Evolutionary conservation across 176 grass and related monocot genomes (phyloP), one percentile per base, ranked within the genome.

Genomic region (Chrysopogon serrulatus): DNA sequence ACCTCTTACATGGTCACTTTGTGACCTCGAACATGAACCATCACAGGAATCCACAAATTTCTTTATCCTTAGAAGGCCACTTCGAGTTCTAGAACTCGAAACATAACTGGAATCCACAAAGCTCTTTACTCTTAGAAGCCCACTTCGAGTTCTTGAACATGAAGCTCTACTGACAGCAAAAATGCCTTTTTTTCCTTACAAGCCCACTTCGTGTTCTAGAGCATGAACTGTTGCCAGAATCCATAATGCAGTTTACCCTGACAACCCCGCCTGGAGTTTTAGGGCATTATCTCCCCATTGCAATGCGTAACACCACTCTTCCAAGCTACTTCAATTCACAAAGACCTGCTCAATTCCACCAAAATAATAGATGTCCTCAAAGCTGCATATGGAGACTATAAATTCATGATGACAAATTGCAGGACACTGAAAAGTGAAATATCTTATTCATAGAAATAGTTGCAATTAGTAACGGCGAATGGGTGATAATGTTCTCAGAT

Each of bases 131-230:
- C 83, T 90, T 63, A 86, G 21, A 82, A 82, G 72, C 41, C 78
- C 83, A 86, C 72, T 90, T 86, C 83, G 75, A 78, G 65, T 84
- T 84, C 73, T 76, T 23, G 82, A 84, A 42, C 33, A 67, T 40
- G 43, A 39, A 66, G 2, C 4, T 10, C 31, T 49, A 66, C 35
- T 67, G 23, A 8, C 13, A 65, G 37, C 72, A 37, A 68, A 68
- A n/a, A 6, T 28, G 12, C 4, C 23, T 14, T 53, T 77, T n/a
- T 84, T n/a, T 14, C 40, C 82, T 68, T 56, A 77, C 24, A 68
- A 84, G 82, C 35, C 82, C 72, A 84, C 82, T 77, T 31, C 73
- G 34, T 68, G 82, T 82, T 71, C 54, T 82, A 78, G 79, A 90
- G 54, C 35, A 71, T 24, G 43, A 45, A 51, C 34, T 71, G 21